phyloP scores from a whole-genome alignment of 306 rosid species.

The Casuarina equisetifolia region DNA sequence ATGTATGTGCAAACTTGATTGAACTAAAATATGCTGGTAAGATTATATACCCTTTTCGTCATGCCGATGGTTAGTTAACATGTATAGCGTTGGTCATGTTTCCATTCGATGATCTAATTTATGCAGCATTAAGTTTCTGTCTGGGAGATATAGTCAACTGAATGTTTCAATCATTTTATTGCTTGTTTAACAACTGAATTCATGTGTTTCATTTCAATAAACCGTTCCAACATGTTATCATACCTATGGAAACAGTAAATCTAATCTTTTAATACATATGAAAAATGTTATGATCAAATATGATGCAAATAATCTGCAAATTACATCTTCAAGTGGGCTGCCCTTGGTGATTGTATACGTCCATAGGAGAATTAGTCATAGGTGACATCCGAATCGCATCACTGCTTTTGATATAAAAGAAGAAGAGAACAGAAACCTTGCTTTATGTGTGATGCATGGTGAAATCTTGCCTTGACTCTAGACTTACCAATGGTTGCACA shows the following conservation, averaged over 20 bases:
- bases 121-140: background rate
- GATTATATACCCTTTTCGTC: background rate
- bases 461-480: background rate
- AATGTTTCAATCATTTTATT: background rate
- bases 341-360: background rate
- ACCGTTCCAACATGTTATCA: background rate
- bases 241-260: background rate
- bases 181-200: background rate
- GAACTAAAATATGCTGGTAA: background rate
- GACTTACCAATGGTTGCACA: background rate
- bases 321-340: background rate
- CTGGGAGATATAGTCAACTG: background rate
- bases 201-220: background rate
- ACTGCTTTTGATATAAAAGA: constrained; percentile 1
- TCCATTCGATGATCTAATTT: background rate
- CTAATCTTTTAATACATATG: background rate
- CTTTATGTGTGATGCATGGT: background rate
- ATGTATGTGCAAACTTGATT: background rate
- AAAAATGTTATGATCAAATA: background rate
- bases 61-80: background rate
- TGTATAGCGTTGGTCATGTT: background rate
- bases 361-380: background rate
- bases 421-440: background rate
- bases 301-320: background rate
- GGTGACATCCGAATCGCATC: background rate